Evolutionary conservation across 1,284 basidiomycete genomes (phyloP).

Genomic region (Malassezia obtusa): DNA sequence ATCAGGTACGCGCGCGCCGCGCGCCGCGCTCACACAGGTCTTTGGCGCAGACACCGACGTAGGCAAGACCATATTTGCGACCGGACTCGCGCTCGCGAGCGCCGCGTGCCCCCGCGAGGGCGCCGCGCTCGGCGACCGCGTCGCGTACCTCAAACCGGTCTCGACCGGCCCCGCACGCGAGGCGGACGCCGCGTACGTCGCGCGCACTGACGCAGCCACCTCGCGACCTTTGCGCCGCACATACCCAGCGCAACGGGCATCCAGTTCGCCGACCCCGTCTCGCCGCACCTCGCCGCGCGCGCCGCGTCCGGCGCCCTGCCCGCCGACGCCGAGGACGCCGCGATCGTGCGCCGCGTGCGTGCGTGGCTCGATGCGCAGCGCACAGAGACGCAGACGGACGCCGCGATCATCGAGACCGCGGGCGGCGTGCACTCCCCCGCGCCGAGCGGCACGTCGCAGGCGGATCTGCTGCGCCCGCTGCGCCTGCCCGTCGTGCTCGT

Average conservation of each 20-base stretch:
- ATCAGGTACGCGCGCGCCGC: not conserved
- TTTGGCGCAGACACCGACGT: constrained; percentile 48
- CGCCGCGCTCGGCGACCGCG: constrained; percentile 20
- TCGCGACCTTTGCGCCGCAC: constrained; percentile 22
- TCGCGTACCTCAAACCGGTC: constrained; percentile 45
- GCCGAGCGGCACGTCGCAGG: constrained; percentile 72
- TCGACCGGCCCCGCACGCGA: constrained; percentile 33
- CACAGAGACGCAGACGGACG: constrained; percentile 4
- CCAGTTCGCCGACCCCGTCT: constrained; percentile 77
- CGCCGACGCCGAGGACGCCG: constrained; percentile 51
- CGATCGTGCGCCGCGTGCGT: constrained; percentile 62
- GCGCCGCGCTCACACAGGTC: constrained; percentile 26
- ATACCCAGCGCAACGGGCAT: constrained; percentile 64
- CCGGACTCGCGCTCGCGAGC: constrained; percentile 39
- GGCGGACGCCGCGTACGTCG: constrained; percentile 24
- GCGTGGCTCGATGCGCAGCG: constrained; percentile 54
- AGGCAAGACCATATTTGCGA: constrained; percentile 48
- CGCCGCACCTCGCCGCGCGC: constrained; percentile 77
- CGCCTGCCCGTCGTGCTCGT: constrained; percentile 75
- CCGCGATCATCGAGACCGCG: constrained; percentile 82
- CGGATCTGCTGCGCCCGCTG: constrained; percentile 53
- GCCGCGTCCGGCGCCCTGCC: constrained; percentile 53
- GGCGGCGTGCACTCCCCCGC: constrained; percentile 92
- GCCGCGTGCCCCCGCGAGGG: constrained; percentile 18
- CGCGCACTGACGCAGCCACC: constrained; percentile 17